phyloP scores from a whole-genome alignment of 2,329 filamentous ascomycete genomes.

The Fusarium sp. region DNA sequence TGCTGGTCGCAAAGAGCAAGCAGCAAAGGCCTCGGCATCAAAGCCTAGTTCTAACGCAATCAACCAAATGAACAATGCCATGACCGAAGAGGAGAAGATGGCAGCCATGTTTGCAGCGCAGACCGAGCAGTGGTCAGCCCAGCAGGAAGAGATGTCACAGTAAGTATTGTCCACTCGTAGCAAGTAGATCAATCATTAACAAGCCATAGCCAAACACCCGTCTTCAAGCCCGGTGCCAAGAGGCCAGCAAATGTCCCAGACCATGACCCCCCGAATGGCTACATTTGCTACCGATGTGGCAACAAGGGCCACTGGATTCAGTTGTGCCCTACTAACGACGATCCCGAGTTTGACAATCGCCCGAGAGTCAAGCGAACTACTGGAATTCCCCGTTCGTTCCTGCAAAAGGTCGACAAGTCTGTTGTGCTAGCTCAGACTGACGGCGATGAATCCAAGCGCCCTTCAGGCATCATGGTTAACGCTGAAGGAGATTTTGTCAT shows the following conservation, averaged over 20 bases:
- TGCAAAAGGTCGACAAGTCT: slow-evolving; percentile 95
- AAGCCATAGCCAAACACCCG: slow-evolving; percentile 67
- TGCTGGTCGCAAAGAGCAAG: slow-evolving; percentile 73
- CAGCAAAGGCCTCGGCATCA: slow-evolving; percentile 66
- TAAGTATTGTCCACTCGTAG: slow-evolving; percentile 52
- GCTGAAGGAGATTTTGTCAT: slow-evolving; percentile 98
- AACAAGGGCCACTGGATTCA: slow-evolving; percentile 99
- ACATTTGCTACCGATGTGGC: slow-evolving; percentile 95
- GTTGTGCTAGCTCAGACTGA: slow-evolving; percentile 78
- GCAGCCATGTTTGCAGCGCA: slow-evolving; percentile 92
- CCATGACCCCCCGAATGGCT: slow-evolving; percentile 91
- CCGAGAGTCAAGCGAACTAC: slow-evolving; percentile 96
- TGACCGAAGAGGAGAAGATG: slow-evolving; percentile 95
- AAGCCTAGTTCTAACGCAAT: slow-evolving; percentile 70
- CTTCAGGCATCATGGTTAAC: slow-evolving; percentile 95
- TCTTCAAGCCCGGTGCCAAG: slow-evolving; percentile 72
- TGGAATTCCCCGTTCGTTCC: slow-evolving; percentile 93
- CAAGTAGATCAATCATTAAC: slow-evolving; percentile 48
- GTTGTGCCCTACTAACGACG: slow-evolving; percentile 96
- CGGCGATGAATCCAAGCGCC: slow-evolving; percentile 84
- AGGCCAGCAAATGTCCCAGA: slow-evolving; percentile 83
- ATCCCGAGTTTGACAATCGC: slow-evolving; percentile 93
- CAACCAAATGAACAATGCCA: slow-evolving; percentile 77
- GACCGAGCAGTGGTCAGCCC: slow-evolving; percentile 90
- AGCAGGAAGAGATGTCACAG: slow-evolving; percentile 94